Conservation (phyloP, 352 stramenopile species). For the Pythium diclinum region DNA sequence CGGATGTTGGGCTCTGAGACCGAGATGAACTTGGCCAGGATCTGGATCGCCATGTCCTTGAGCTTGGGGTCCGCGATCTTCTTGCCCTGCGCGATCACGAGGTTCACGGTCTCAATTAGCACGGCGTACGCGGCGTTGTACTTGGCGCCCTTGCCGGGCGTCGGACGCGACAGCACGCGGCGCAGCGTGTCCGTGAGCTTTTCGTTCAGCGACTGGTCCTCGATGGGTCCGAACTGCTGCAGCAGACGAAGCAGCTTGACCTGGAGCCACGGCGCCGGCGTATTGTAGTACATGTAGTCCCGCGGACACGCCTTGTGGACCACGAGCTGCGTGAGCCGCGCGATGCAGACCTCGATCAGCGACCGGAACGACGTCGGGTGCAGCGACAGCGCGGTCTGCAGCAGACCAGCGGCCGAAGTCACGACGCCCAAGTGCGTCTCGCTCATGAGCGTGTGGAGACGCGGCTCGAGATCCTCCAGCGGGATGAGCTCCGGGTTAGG, state of each 20-base stretch:
- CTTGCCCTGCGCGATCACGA: slow-evolving; percentile 94
- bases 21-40: slow-evolving; percentile 96
- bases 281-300: slow-evolving; percentile 98
- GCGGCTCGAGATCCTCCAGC: slow-evolving; percentile 68
- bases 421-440: slow-evolving; percentile 93
- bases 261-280: slow-evolving; percentile 95
- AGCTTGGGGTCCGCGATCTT: slow-evolving; percentile 77
- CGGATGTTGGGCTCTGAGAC: slow-evolving; percentile 97
- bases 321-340: slow-evolving; percentile 90
- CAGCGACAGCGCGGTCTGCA: slow-evolving; percentile 90
- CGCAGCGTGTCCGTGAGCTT: slow-evolving; percentile 90
- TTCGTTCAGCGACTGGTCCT: slow-evolving; percentile 45
- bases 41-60: slow-evolving; percentile 88
- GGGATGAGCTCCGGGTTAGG: slow-evolving; percentile 91
- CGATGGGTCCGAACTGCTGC: slow-evolving; percentile 88
- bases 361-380: slow-evolving; percentile 87
- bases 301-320: slow-evolving; percentile 91
- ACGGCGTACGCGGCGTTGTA: slow-evolving; percentile 97
- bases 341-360: slow-evolving; percentile 92
- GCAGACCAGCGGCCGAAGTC: slow-evolving; percentile 89
- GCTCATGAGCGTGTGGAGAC: slow-evolving; percentile 80
- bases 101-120: slow-evolving; percentile 97
- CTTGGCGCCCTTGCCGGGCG: slow-evolving; percentile 82
- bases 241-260: slow-evolving; percentile 92
- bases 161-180: slow-evolving; percentile 90